Base-by-base conservation (phyloP, 495 filamentous ascomycete genomes). In the Gamarada debralockiae region DNA sequence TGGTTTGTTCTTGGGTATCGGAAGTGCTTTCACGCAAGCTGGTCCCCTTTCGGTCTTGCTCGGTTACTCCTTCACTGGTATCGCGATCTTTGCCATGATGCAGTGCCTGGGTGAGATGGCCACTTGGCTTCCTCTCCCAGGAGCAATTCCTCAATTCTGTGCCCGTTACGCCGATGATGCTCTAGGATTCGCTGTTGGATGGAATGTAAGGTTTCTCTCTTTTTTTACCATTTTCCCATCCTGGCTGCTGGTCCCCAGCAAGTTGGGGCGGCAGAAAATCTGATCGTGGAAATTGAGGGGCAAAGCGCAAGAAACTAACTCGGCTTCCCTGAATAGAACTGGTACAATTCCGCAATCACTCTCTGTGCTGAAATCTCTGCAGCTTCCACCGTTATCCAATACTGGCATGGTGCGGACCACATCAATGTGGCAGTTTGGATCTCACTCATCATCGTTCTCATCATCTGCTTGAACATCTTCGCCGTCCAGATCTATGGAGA, bases 101-200 rank as follows among this genome's bases (percentile, higher is more conserved):
- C 67, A 71, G 18, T 67, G 66, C 47, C 57, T 79, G 17, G 56
- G 53, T 47, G 53, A 61, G 39, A 61, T 53, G 52, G 60, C 51
- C 6, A 56, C 56, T 20, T 59, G 51, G 59, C 75, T 90, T 15
- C 88, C 88, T 6, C 76, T 90, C 23, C 80, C 86, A 13, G 88
- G 89, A 49, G 79, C 84, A 7, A 89, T 91, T 60, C 86, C 87
- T 18, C 72, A 85, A 33, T 92, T 87, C 61, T 85, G 84, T 42
- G 76, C 84, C 33, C 78, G 87, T 38, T 85, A 89, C 50, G 77
- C 86, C 51, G 85, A 90, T 57, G 77, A 80, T 29, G 84, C 84
- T 54, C 66, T 92, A 57, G 87, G 87, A 33, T 91, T 92, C 61
- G 80, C 87, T 17, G 83, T 91, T 65, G 87, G 86, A 23, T 92